Percentiles rank a stretch among this genome's conserved stretches.
Conservation (phyloP, 345 rosid genomes). For the Bruguiera gymnorhiza region DNA sequence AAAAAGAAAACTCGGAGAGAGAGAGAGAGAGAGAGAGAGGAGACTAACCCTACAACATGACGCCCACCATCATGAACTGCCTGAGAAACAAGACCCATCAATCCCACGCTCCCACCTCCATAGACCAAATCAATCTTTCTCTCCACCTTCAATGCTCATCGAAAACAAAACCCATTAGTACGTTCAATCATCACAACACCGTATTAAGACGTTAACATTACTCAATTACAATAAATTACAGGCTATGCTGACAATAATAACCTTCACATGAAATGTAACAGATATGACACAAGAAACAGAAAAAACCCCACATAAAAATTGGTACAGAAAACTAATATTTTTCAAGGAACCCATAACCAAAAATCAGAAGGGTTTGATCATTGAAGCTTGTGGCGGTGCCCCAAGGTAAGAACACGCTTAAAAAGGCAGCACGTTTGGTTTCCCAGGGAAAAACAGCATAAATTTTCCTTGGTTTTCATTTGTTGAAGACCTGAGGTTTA, state of each 20-base stretch:
- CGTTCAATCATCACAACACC: slow-evolving; percentile 25
- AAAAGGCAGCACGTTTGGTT: slow-evolving; percentile 54
- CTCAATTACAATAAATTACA: background rate
- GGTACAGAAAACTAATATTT: background rate
- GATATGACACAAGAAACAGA: background rate
- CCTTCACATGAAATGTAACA: slow-evolving; percentile 13
- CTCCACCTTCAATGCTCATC: slow-evolving; percentile 63
- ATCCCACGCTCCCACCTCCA: slow-evolving; percentile 98
- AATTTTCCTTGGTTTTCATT: background rate
- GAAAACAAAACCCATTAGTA: slow-evolving; percentile 38
- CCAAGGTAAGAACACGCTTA: slow-evolving; percentile 30
- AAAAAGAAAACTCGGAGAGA: background rate
- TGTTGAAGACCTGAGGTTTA: too few species aligned
- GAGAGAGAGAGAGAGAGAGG: slow-evolving; percentile 16
- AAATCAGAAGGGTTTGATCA: slow-evolving; percentile 26
- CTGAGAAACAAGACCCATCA: slow-evolving; percentile 98
- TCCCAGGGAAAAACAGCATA: slow-evolving; percentile 25
- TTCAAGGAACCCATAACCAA: slow-evolving; percentile 23
- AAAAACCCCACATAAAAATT: too few species aligned
- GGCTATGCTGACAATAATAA: slow-evolving; percentile 11
- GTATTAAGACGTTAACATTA: background rate
- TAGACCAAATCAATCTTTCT: slow-evolving; percentile 91
- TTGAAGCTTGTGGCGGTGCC: slow-evolving; percentile 23
- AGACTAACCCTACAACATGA: slow-evolving; percentile 90
- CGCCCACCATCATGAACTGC: slow-evolving; percentile 99